These are phyloP conservation scores for Saccharomycopsis capsularis DNA, from an alignment of 805 yeast genomes.

Conservation along the genomic window DNA sequence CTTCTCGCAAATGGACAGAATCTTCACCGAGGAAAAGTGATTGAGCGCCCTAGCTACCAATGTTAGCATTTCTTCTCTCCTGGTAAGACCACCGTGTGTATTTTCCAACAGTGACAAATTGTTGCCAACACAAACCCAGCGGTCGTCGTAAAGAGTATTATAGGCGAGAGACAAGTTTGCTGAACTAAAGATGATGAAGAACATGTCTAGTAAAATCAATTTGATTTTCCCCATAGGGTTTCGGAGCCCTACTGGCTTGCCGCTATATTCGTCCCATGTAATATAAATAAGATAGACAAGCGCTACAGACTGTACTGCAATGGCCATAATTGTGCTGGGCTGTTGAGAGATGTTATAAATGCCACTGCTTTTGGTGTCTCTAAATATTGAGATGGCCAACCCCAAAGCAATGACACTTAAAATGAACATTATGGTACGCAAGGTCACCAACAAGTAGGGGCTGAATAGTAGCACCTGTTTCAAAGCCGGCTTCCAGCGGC, in stretches of 20 bases:
- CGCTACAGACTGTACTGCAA: conserved; percentile 76
- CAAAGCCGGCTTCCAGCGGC: conserved; percentile 57
- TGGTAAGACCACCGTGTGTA: neutral
- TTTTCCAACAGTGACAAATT: neutral
- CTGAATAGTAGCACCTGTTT: conserved; percentile 57
- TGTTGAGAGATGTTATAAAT: conserved; percentile 49
- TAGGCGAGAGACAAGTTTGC: conserved; percentile 85
- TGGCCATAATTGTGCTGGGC: conserved; percentile 89
- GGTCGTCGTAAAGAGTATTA: conserved; percentile 68
- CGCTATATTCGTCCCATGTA: conserved; percentile 84
- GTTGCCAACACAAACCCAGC: conserved; percentile 63
- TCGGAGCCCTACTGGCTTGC: conserved; percentile 87
- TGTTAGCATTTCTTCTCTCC: conserved; percentile 20
- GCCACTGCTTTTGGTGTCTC: conserved; percentile 18
- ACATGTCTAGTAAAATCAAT: conserved; percentile 70
- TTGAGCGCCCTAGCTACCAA: conserved; percentile 18
- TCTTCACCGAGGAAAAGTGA: conserved; percentile 29
- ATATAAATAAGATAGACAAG: conserved; percentile 71
- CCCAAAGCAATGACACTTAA: conserved; percentile 66
- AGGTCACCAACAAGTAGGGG: conserved; percentile 73
- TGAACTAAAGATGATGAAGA: conserved; percentile 81
- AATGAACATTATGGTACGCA: conserved; percentile 53
- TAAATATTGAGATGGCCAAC: conserved; percentile 55
- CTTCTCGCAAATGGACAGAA: conserved; percentile 57
- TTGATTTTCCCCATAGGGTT: conserved; percentile 78